Evolutionary conservation across 768 basidiomycete species (phyloP).

Genomic region (Termitomyces sp.): DNA sequence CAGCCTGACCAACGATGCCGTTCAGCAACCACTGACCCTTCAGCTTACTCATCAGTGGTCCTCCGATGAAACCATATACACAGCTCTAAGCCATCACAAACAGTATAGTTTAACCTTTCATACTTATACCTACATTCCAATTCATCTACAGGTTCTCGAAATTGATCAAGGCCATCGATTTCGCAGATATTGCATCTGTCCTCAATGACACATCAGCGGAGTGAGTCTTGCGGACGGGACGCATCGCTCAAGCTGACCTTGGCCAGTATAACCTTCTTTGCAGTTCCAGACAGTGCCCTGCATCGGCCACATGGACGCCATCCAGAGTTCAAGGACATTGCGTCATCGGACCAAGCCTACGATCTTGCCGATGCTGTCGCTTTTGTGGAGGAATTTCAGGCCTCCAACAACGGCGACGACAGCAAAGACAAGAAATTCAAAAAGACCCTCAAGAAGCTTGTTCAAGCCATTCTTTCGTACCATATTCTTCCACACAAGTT

Average conservation of each 20-base stretch:
- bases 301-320: slow-evolving; percentile 16
- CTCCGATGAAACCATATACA: slow-evolving; percentile 12
- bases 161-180: slow-evolving; percentile 21
- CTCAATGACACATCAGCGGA: slow-evolving; percentile 15
- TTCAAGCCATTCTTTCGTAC: slow-evolving; percentile 53
- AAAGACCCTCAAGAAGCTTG: slow-evolving; percentile 51
- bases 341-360: slow-evolving; percentile 8
- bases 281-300: slow-evolving; percentile 43
- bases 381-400: slow-evolving; percentile 26
- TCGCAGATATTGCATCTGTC: slow-evolving; percentile 16
- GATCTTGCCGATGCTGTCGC: slow-evolving; percentile 20
- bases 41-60: neutral
- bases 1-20: neutral
- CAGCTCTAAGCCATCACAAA: slow-evolving; percentile 2
- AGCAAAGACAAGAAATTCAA: slow-evolving; percentile 42
- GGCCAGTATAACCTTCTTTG: slow-evolving; percentile 51
- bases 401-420: slow-evolving; percentile 30
- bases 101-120: neutral
- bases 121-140: neutral
- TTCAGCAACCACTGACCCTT: slow-evolving; percentile 1
- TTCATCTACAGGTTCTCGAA: slow-evolving; percentile 16
- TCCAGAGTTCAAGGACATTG: neutral
- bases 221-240: neutral
- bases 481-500: slow-evolving; percentile 45
- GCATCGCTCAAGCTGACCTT: neutral